These are phyloP conservation scores for Apiospora pterosperma DNA, from an alignment of 2,329 filamentous ascomycete species.

Conservation along the genomic window DNA sequence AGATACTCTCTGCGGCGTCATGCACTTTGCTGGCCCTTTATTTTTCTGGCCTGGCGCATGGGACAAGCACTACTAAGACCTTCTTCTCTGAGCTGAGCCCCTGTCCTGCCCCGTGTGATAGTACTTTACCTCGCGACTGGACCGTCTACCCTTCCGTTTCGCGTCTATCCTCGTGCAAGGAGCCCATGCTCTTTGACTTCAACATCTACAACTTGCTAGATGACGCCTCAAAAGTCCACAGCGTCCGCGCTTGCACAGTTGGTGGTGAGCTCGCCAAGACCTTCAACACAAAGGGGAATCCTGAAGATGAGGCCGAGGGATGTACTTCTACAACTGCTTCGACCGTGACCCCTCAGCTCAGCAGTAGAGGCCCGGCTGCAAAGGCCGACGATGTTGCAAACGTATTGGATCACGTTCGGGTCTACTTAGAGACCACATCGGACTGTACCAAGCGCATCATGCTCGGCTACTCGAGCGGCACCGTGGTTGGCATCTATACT, in stretches of 20 bases:
- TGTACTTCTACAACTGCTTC: background rate
- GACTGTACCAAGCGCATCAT: background rate
- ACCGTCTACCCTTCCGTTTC: background rate
- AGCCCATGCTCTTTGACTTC: background rate
- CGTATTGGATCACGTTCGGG: background rate
- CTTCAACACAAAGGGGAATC: background rate
- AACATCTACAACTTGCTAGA: background rate
- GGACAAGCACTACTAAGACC: background rate
- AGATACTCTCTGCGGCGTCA: background rate
- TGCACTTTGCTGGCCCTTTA: background rate
- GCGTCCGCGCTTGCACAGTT: constrained; percentile 1
- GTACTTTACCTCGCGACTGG: background rate
- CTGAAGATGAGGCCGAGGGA: background rate
- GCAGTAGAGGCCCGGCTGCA: background rate
- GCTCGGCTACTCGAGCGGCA: background rate
- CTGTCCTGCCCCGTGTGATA: background rate
- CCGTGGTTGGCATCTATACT: background rate
- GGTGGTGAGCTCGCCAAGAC: background rate
- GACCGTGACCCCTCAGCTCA: background rate
- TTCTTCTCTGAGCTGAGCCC: background rate
- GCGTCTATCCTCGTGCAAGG: background rate
- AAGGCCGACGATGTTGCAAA: background rate
- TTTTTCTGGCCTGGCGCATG: background rate
- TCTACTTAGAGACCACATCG: background rate
- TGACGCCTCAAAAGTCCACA: background rate